Evolutionary conservation across 768 basidiomycete species (phyloP), one percentile per base, ranked within the genome.

Genomic region (Suillus sp.): DNA sequence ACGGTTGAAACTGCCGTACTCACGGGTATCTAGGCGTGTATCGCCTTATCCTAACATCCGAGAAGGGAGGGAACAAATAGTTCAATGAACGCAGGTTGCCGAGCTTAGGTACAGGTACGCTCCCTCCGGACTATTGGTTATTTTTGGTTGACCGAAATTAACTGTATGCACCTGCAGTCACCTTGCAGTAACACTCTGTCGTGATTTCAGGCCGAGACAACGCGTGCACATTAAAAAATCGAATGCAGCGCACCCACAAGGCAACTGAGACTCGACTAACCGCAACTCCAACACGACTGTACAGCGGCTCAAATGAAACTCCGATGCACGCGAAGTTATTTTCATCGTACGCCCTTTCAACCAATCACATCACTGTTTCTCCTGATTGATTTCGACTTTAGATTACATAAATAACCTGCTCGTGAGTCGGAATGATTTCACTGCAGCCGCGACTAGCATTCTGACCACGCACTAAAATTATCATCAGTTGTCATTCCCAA

Each of bases 101-200:
- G 55, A 57, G 55, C 55, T 57, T 57, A 57, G 37, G 55, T 57
- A 56, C 54, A 35, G 51, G 35, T 56, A 57, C 55, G 55, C 55
- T 40, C 55, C 55, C 37, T 57, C 55, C 57, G 53, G 53, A 42
- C 22, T 22, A 27, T 54, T 61, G 61, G 63, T 47, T 64, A 62
- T 64, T 62, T 53, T 62, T 62, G 53, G 25, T 37, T 62, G 37
- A 45, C 63, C 60, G 63, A 61, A 64, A 62, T 68, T 64, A 40
- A 64, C 60, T 37, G 60, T 53, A 10, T 8, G 8, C 8, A 34
- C 2, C 6, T 22, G 42, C 3, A 43, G 42, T 48, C 47, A 48
- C 47, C 47, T 48, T 25, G 47, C 22, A 13, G 47, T 25, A 25
- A 2, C 22, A 45, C 43, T 10, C 20, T 43, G 42, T 43, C 42